Base-by-base conservation (phyloP, 805 yeast genomes). In the Hanseniaspora meyeri region DNA sequence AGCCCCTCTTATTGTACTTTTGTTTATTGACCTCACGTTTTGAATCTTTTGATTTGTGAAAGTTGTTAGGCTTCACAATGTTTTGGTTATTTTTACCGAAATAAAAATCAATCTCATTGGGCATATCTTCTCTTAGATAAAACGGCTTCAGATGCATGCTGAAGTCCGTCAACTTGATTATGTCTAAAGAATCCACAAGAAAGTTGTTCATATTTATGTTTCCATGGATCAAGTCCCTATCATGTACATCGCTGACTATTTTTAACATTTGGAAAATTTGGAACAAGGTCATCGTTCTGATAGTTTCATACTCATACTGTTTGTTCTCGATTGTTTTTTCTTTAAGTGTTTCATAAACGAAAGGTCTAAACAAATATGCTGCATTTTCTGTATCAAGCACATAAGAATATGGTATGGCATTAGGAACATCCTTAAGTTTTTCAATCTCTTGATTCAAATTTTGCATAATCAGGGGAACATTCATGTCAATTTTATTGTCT, bases 171-270 rank as follows among this genome's bases (percentile, higher is more conserved):
- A 93, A 67, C 60, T 83, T 71, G 1, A 83, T 72, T 95, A 96
- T 90, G 67, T 87, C 86, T 86, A 95, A 87, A 32, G 91, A 79
- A 0, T 95, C 85, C 4, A 89, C 82, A 55, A 93, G 70, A 14
- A 93, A 77, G 67, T 93, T 93, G 68, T 93, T 98, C 0, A 91
- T 74, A 70, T 93, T 90, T 60, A 93, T 76, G 71, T 93, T 97
- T 7, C 98, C 97, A 68, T 93, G 98, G 56, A 72, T 77, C 4
- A 89, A 74, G 10, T 72, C 76, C 17, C 72, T 64, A 5, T 71
- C 72, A 66, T 93, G 97, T 57, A 90, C 75, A 51, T 78, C 77
- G 1, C 75, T 71, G 37, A 90, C 62, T 0, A 83, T 78, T n/a
- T 75, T 72, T 32, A 93, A 66, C 57, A 91, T 68, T 68, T 93